These are phyloP conservation scores for Saposhnikovia divaricata DNA, from an alignment of 129 eudicot genomes.

Conservation along the genomic window DNA sequence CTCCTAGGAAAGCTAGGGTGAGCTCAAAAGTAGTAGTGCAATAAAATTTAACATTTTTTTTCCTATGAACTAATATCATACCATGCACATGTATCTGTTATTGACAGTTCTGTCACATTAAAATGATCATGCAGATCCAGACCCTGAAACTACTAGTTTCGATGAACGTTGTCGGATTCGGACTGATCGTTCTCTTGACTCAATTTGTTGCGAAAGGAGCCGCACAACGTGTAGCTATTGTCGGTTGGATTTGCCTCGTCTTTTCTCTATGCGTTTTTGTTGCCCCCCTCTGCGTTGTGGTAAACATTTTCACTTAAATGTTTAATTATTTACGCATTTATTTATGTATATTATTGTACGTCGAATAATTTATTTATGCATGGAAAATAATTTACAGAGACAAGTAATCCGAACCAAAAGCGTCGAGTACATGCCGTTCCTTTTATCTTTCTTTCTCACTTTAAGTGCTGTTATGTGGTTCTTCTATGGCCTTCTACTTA, in stretches of 20 bases:
- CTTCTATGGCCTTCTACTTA: conserved; percentile 59
- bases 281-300: conserved; percentile 68
- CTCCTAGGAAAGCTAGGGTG: conserved; percentile 57
- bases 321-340: background rate
- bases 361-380: background rate
- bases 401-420: conserved; percentile 80
- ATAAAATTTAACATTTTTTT: too few relatives aligned
- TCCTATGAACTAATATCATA: too few relatives aligned
- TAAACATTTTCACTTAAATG: conserved; percentile 3
- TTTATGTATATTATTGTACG: background rate
- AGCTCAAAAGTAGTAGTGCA: background rate
- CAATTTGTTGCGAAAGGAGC: conserved; percentile 31
- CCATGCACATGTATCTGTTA: too few relatives aligned
- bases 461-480: conserved; percentile 78
- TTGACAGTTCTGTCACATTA: background rate
- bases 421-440: conserved; percentile 76
- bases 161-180: conserved; percentile 47
- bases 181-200: conserved; percentile 35
- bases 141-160: conserved; percentile 39
- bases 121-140: conserved; percentile 28
- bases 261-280: conserved; percentile 61
- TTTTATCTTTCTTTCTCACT: conserved; percentile 59
- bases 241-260: conserved; percentile 75
- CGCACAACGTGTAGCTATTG: conserved; percentile 28
- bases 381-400: conserved; percentile 30